phyloP scores from a whole-genome alignment of 148 eudicot genomes.

The Rheum nobile region DNA sequence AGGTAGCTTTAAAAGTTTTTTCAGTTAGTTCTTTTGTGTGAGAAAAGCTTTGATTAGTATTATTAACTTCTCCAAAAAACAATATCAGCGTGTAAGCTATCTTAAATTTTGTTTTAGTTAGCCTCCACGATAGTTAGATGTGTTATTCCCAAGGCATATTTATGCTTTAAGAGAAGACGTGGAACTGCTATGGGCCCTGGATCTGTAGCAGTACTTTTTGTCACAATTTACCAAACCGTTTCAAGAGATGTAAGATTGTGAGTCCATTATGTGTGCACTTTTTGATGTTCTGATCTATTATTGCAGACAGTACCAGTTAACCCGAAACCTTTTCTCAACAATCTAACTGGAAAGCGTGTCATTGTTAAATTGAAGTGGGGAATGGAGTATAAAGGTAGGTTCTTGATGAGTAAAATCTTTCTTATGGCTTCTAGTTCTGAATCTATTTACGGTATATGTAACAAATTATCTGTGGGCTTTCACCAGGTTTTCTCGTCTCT shows the following conservation, averaged over 20 bases:
- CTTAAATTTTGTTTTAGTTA: too few species aligned
- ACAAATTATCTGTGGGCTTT: neutral
- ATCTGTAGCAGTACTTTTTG: neutral
- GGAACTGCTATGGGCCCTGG: too few species aligned
- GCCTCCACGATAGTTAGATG: too few species aligned
- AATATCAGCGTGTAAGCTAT: too few species aligned
- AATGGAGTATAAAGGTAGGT: constrained; percentile 63
- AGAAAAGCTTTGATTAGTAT: too few species aligned
- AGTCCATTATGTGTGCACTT: neutral
- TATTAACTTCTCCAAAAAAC: too few species aligned
- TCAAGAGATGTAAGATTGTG: neutral
- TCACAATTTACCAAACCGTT: neutral
- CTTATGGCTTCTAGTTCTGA: neutral
- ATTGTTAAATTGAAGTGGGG: constrained; percentile 70
- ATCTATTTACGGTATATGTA: neutral
- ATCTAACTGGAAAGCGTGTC: constrained; percentile 57
- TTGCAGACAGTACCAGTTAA: constrained; percentile 71
- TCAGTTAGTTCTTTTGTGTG: neutral
- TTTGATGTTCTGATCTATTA: neutral
- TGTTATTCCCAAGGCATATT: too few species aligned
- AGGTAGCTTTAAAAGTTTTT: neutral
- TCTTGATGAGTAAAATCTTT: neutral
- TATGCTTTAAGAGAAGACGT: too few species aligned
- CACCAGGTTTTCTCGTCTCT: constrained; percentile 54
- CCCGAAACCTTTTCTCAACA: constrained; percentile 70